Evolutionary conservation across 1,284 basidiomycete species (phyloP), one percentile per base, ranked within the genome.

Genomic region (Boletellus sp.): DNA sequence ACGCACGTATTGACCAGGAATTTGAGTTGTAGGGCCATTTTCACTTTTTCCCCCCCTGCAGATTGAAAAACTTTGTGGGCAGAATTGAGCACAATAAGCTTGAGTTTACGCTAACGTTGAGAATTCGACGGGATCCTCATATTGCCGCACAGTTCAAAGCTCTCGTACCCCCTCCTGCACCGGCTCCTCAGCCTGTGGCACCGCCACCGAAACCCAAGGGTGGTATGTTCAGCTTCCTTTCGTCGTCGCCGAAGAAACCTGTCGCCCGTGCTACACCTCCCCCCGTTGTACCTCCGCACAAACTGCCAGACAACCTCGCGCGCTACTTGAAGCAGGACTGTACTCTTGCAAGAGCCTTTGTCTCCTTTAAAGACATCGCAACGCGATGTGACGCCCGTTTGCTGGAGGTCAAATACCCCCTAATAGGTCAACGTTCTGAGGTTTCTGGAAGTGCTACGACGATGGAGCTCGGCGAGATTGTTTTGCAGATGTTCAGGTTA

Each of bases 81-180:
- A 92, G 89, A 23, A 87, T 91, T 52, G 89, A 91, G 60, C 85
- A 90, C 59, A 86, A 79, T 67, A 93, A 93, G 64, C 82, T 94
- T 48, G 91, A 94, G 64, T 94, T 95, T 68, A 91, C 90, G 1
- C 74, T 94, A 11, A 87, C 83, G 0, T 69, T 95, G 54, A 93
- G 93, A 66, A 73, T 94, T 54, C 80, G 85, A 36, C 79, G 84
- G 30, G 91, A 94, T 63, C 79, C 85, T 19, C 91, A 94, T 56
- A 85, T 94, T 53, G 69, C 82, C 34, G 69, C 80, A 8, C 84
- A 89, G 59, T 79, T 86, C 60, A 87, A 87, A 56, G 78, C 79
- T 2, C 73, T 84, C 41, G 61, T 40, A 8, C 35, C 35, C 5
- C 75, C 78, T 5, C 70, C 75, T 11, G 57, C 70, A n/a, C 77